These are phyloP conservation scores for Simplicillium sp. DNA, from an alignment of 2,329 filamentous ascomycete genomes.

Conservation along the genomic window DNA sequence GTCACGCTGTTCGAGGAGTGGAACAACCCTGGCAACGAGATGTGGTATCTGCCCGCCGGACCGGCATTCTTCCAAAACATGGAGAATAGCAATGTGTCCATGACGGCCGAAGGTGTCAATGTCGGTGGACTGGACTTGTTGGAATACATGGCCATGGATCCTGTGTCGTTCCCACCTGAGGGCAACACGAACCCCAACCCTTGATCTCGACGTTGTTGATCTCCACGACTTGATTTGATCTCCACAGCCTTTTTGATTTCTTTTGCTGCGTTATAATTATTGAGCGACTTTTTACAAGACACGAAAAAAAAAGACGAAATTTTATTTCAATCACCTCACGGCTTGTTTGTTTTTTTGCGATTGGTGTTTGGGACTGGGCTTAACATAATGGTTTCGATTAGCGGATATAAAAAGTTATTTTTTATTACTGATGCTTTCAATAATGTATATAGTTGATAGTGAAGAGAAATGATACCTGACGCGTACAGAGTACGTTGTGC, in stretches of 20 bases:
- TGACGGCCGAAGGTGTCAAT: slow-evolving; percentile 59
- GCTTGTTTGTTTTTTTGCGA: neutral
- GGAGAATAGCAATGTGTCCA: slow-evolving; percentile 50
- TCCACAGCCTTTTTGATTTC: too few species aligned
- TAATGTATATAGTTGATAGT: too few species aligned
- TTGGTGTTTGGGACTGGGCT: too few species aligned
- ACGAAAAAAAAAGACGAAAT: neutral
- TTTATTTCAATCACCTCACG: neutral
- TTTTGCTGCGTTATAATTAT: too few species aligned
- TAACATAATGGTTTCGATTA: too few species aligned
- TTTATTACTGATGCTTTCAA: too few species aligned
- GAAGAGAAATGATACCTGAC: too few species aligned
- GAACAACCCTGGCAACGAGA: slow-evolving; percentile 45
- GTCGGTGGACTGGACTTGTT: slow-evolving; percentile 57
- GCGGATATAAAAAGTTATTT: too few species aligned
- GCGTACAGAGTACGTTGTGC: too few species aligned
- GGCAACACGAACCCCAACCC: slow-evolving; percentile 1
- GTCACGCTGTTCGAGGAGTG: slow-evolving; percentile 44
- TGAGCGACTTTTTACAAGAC: slow-evolving; percentile 2
- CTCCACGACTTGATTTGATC: too few species aligned
- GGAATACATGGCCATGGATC: slow-evolving; percentile 58
- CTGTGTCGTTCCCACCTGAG: slow-evolving; percentile 25
- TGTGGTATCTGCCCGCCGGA: slow-evolving; percentile 59
- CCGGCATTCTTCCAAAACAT: slow-evolving; percentile 57
- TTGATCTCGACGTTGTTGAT: too few species aligned